A percentile compares a stretch with the other conserved stretches of the same genome.
phyloP scores from a whole-genome alignment of 2,329 filamentous ascomycete species.

The Colletotrichum sublineola region DNA sequence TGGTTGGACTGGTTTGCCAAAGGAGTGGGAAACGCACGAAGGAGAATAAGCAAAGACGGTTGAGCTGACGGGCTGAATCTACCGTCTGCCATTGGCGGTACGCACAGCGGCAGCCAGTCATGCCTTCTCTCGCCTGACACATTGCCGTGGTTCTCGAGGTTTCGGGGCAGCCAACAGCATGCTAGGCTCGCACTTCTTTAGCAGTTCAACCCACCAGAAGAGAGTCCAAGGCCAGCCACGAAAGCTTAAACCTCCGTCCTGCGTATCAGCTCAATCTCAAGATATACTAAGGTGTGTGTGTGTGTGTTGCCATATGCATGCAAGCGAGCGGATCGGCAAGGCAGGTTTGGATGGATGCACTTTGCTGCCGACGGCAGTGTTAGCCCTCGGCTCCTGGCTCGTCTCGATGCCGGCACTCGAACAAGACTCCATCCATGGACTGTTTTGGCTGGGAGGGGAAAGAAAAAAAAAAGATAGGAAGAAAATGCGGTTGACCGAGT shows the following conservation, averaged over 20 bases:
- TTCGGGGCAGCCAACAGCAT: neutral
- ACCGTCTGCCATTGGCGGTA: neutral
- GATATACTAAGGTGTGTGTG: neutral
- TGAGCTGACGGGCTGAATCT: constrained; percentile 5
- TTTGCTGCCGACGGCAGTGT: neutral
- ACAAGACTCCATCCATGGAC: neutral
- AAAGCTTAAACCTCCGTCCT: constrained; percentile 25
- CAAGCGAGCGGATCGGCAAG: constrained; percentile 16
- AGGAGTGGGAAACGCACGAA: too few relatives aligned
- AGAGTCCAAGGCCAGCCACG: constrained; percentile 25
- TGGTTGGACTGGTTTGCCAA: neutral
- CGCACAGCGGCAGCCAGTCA: constrained; percentile 7
- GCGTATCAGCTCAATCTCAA: neutral
- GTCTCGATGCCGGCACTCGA: neutral
- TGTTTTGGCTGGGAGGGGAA: neutral
- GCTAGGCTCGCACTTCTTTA: constrained; percentile 12
- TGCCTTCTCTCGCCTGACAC: neutral
- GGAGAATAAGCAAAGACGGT: neutral
- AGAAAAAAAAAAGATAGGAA: neutral
- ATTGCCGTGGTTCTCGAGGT: constrained; percentile 11
- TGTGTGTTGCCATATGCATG: constrained; percentile 8
- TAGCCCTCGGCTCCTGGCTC: neutral
- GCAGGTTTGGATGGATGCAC: neutral
- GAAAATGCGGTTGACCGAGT: too few relatives aligned
- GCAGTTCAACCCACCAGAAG: constrained; percentile 17